Evolutionary conservation across 192 early-diverging fungal species (phyloP), one percentile per base, ranked within the genome.

Genomic region (Phycomyces blakesleeanus): DNA sequence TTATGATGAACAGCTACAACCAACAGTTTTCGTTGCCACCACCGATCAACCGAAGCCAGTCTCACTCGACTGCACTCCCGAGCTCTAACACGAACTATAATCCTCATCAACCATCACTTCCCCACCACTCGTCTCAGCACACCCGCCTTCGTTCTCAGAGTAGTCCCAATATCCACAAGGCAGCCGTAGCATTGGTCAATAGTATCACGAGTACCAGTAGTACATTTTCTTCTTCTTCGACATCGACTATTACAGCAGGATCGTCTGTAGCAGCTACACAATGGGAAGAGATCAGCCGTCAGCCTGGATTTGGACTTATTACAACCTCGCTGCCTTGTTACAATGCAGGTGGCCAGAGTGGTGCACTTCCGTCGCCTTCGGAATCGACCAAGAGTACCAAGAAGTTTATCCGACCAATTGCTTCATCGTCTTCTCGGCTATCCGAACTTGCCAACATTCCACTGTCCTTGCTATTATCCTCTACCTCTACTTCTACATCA

Each of bases 91-190:
- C 40, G 14, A 52, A 52, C 51, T 51, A 25, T 22, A 57, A n/a
- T 44, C 42, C 15, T 39, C 16, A 26, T 21, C 55, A 24, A 42
- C 51, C 41, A 12, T 20, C 56, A 14, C 21, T 55, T 24, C 58
- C 51, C 9, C 50, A 27, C 41, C 20, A 47, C 26, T 47, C 70
- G 55, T 49, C 75, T 59, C 37, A 68, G 59, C 75, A 76, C 21
- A 63, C 74, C 11, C 76, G 80, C 16, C 55, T 80, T 18, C 73
- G 82, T 38, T 81, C 82, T 11, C 78, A 80, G 49, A 81, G 80
- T 63, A 84, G 73, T 57, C 80, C 82, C 21, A 84, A 84, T 60
- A 81, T 84, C 55, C 81, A 83, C 39, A 64, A 64, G 24, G 26
- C 21, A 5, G 52, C 52, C 18, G 5, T 47, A 14, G 11, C n/a